phyloP scores from a whole-genome alignment of 2,329 filamentous ascomycete genomes.

The Trichoderma aggressivum region DNA sequence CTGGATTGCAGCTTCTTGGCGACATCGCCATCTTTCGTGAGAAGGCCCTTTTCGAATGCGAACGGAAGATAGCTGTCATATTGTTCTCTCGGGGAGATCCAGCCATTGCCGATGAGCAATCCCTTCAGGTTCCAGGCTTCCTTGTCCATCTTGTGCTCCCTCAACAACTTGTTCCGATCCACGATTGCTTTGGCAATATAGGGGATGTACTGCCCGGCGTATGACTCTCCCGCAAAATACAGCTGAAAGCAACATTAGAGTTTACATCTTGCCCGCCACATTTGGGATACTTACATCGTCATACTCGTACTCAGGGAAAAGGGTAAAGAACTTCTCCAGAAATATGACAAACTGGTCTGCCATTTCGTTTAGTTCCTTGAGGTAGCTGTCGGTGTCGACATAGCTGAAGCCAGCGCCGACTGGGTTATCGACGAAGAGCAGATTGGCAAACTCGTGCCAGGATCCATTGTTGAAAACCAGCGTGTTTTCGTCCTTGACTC shows the following conservation, averaged over 20 bases:
- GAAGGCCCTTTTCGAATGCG: constrained; percentile 70
- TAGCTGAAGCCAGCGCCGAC: constrained; percentile 97
- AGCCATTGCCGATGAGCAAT: constrained; percentile 92
- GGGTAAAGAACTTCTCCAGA: constrained; percentile 81
- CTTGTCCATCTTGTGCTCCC: constrained; percentile 22
- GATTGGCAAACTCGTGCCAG: constrained; percentile 97
- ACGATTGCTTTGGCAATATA: constrained; percentile 93
- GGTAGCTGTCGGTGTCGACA: constrained; percentile 81
- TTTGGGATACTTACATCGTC: constrained; percentile 71
- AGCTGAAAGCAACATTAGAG: constrained; percentile 52
- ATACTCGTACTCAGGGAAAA: constrained; percentile 87
- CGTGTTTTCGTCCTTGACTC: constrained; percentile 69
- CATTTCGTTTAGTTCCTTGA: constrained; percentile 86
- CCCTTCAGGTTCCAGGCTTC: constrained; percentile 73
- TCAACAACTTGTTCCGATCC: constrained; percentile 69
- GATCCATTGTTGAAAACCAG: constrained; percentile 86
- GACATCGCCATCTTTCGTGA: constrained; percentile 62
- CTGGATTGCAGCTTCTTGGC: constrained; percentile 65
- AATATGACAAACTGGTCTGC: constrained; percentile 83
- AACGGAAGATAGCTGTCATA: constrained; percentile 84
- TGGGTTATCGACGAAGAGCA: constrained; percentile 95
- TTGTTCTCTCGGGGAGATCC: constrained; percentile 88
- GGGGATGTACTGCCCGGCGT: constrained; percentile 93
- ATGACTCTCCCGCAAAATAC: constrained; percentile 94
- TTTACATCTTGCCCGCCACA: not conserved